phyloP scores from a whole-genome alignment of 108 stramenopile genomes.

The Cylindrotheca fusiformis region DNA sequence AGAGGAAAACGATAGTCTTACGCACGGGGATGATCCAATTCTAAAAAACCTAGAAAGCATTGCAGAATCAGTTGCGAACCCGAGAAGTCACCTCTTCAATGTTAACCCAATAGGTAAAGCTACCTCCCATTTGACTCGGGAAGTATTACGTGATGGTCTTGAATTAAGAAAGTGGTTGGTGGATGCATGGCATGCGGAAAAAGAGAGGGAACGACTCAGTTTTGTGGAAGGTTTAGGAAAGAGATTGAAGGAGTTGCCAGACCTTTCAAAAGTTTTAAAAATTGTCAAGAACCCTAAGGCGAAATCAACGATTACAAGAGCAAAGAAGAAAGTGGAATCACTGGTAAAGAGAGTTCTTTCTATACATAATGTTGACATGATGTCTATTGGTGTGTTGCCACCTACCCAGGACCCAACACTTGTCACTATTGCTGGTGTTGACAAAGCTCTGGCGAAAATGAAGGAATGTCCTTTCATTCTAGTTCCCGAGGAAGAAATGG shows the following conservation, averaged over 20 bases:
- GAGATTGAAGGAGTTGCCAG: background rate
- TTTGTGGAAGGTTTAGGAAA: constrained; percentile 44
- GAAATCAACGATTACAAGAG: too few relatives aligned
- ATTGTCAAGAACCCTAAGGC: too few relatives aligned
- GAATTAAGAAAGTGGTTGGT: constrained; percentile 53
- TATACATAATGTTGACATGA: too few relatives aligned
- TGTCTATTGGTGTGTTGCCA: too few relatives aligned
- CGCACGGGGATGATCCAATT: constrained; percentile 33
- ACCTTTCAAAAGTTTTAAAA: background rate
- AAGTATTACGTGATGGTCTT: constrained; percentile 52
- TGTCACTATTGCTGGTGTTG: background rate
- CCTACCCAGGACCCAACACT: background rate
- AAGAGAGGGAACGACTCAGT: constrained; percentile 39
- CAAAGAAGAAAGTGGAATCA: too few relatives aligned
- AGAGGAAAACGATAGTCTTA: background rate
- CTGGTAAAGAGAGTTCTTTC: too few relatives aligned
- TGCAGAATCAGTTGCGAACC: constrained; percentile 2
- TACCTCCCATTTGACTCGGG: constrained; percentile 31
- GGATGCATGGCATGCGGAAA: constrained; percentile 51
- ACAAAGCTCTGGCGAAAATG: constrained; percentile 30
- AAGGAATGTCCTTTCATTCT: constrained; percentile 47
- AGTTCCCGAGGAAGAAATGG: constrained; percentile 62
- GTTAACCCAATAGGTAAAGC: constrained; percentile 52
- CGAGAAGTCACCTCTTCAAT: constrained; percentile 32
- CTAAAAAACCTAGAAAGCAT: constrained; percentile 38